Evolutionary conservation across 495 filamentous ascomycete genomes (phyloP).

Genomic region (Penicillium nucicola): DNA sequence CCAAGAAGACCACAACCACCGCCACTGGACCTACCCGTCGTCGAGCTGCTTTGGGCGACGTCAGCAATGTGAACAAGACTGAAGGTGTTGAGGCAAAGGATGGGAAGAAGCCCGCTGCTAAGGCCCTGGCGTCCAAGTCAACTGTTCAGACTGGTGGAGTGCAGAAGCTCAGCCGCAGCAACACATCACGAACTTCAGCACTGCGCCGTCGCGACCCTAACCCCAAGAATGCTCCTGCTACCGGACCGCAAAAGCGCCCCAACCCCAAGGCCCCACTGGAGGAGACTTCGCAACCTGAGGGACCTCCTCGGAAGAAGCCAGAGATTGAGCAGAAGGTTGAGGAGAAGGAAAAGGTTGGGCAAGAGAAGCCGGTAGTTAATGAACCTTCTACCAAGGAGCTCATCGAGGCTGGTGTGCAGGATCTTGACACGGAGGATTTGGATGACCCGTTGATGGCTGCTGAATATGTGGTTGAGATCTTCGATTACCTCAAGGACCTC

Average conservation of each 20-base stretch:
- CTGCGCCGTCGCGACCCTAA: conserved; percentile 61
- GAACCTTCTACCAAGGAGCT: conserved; percentile 20
- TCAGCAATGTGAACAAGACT: conserved; percentile 88
- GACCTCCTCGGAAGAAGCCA: conserved; percentile 52
- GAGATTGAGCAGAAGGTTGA: conserved; percentile 49
- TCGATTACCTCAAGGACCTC: conserved; percentile 89
- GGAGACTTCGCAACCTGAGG: conserved; percentile 60
- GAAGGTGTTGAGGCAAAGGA: conserved; percentile 59
- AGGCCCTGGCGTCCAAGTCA: conserved; percentile 72
- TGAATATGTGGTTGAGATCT: conserved; percentile 96
- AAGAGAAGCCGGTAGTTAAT: conserved; percentile 13
- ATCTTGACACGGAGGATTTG: conserved; percentile 81
- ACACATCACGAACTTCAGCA: conserved; percentile 56
- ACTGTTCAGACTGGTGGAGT: conserved; percentile 67
- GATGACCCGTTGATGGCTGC: conserved; percentile 97
- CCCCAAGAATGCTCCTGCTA: conserved; percentile 57
- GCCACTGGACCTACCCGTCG: conserved; percentile 51
- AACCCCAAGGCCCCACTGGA: conserved; percentile 51
- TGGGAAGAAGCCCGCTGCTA: conserved; percentile 64
- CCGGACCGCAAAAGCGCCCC: conserved; percentile 60
- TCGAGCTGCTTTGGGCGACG: conserved; percentile 81
- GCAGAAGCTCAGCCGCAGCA: conserved; percentile 70
- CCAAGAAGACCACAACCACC: conserved; percentile 67
- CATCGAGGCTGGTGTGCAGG: conserved; percentile 50
- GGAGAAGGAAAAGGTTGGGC: background rate